These are phyloP conservation scores for Phytophthora litchii DNA, from an alignment of 352 stramenopile species.

Conservation along the genomic window DNA sequence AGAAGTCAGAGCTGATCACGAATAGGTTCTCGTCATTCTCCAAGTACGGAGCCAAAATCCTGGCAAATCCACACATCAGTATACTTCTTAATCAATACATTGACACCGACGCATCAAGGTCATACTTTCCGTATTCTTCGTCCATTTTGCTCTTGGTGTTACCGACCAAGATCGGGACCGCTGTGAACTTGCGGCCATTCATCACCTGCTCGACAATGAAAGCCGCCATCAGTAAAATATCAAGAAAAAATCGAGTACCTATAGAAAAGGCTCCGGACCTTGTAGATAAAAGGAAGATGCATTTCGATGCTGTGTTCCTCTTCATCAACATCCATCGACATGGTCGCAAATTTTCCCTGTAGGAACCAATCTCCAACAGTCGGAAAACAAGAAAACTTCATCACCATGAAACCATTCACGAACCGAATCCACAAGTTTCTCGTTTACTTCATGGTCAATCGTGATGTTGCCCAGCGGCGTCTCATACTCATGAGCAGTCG, in stretches of 20 bases:
- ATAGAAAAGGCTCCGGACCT: slow-evolving; percentile 44
- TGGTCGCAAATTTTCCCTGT: slow-evolving; percentile 76
- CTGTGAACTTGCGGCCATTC: slow-evolving; percentile 79
- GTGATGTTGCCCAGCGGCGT: slow-evolving; percentile 94
- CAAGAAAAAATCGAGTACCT: background rate
- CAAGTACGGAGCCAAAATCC: slow-evolving; percentile 93
- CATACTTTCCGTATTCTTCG: slow-evolving; percentile 84
- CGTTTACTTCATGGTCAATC: slow-evolving; percentile 91
- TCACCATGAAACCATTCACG: background rate
- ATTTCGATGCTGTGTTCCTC: slow-evolving; percentile 98
- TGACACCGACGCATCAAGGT: background rate
- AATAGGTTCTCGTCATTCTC: slow-evolving; percentile 93
- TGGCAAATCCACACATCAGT: slow-evolving; percentile 25
- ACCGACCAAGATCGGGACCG: slow-evolving; percentile 96
- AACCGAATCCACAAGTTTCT: slow-evolving; percentile 86
- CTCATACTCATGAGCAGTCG: slow-evolving; percentile 87
- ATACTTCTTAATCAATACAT: background rate
- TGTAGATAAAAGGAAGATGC: slow-evolving; percentile 95
- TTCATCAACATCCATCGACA: slow-evolving; percentile 92
- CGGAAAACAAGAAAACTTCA: slow-evolving; percentile 3
- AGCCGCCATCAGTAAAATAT: background rate
- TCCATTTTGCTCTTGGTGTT: slow-evolving; percentile 88
- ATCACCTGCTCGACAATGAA: slow-evolving; percentile 47
- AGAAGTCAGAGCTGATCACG: slow-evolving; percentile 98
- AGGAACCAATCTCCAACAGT: background rate